phyloP scores from a whole-genome alignment of 306 rosid genomes.

The Mucuna pruriens region DNA sequence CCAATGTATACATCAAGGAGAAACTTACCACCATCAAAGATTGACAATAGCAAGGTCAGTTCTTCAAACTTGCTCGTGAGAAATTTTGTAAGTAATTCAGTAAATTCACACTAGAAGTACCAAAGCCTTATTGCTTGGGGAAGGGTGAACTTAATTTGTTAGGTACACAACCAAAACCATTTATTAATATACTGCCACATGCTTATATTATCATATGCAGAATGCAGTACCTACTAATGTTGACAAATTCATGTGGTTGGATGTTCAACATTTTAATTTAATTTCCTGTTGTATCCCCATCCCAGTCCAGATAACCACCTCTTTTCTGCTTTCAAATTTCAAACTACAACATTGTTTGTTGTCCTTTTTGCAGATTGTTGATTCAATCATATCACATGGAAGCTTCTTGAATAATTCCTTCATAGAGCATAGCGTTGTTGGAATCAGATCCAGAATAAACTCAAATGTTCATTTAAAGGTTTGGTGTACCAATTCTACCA shows the following conservation, averaged over 20 bases:
- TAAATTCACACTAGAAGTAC: neutral
- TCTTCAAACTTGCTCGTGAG: slow-evolving; percentile 16
- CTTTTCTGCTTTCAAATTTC: slow-evolving; percentile 25
- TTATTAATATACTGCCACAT: neutral
- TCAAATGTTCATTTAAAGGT: slow-evolving; percentile 88
- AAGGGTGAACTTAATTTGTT: neutral
- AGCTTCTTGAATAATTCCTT: slow-evolving; percentile 78
- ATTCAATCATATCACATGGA: slow-evolving; percentile 90
- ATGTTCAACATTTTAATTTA: neutral
- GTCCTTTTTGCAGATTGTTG: slow-evolving; percentile 71
- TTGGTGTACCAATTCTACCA: slow-evolving; percentile 26
- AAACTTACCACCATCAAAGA: slow-evolving; percentile 91
- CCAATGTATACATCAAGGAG: slow-evolving; percentile 95
- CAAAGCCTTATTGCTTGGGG: slow-evolving; percentile 1
- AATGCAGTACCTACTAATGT: neutral
- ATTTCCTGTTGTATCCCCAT: neutral
- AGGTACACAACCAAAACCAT: neutral
- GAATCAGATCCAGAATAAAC: slow-evolving; percentile 87
- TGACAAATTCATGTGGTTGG: neutral
- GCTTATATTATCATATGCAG: neutral
- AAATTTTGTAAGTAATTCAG: slow-evolving; percentile 13
- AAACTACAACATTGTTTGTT: slow-evolving; percentile 8
- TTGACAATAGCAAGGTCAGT: slow-evolving; percentile 86
- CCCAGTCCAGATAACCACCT: neutral
- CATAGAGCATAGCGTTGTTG: slow-evolving; percentile 92